Evolutionary conservation across 2,329 filamentous ascomycete species (phyloP).

Genomic region (Elsinoe perseae): DNA sequence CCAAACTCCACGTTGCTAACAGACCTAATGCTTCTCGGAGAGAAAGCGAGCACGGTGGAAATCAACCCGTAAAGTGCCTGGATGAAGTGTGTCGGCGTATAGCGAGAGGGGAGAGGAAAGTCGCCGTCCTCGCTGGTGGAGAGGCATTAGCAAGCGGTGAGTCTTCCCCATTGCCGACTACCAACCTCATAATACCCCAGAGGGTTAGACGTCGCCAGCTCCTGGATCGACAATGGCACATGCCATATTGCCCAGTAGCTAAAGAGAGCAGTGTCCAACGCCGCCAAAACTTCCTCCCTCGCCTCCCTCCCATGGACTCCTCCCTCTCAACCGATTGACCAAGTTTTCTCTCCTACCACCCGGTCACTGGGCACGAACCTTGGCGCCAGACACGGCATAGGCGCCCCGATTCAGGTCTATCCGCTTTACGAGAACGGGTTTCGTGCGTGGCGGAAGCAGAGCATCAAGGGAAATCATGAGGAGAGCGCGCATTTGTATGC

Average conservation of each 20-base stretch:
- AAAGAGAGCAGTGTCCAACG: conserved; percentile 48
- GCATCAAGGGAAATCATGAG: conserved; percentile 46
- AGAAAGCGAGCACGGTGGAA: conserved; percentile 54
- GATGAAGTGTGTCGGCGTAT: conserved; percentile 56
- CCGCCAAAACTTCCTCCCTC: conserved; percentile 36
- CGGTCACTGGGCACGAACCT: conserved; percentile 34
- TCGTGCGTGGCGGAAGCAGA: conserved; percentile 49
- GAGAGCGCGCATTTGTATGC: conserved; percentile 56
- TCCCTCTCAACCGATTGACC: conserved; percentile 22
- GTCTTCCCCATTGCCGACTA: not conserved
- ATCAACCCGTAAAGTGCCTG: conserved; percentile 54
- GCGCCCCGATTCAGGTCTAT: conserved; percentile 59
- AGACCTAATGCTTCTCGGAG: conserved; percentile 18
- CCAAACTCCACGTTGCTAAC: conserved; percentile 38
- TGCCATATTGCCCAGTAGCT: no score
- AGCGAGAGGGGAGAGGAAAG: conserved; percentile 44
- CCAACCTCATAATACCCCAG: no score
- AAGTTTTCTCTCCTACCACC: conserved; percentile 46
- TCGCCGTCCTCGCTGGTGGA: conserved; percentile 55
- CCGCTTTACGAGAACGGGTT: conserved; percentile 60
- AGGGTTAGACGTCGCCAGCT: no score
- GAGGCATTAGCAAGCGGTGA: conserved; percentile 55
- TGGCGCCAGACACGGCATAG: conserved; percentile 51
- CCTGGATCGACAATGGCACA: not conserved
- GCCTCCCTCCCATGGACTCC: not conserved